Base-by-base conservation (phyloP, 352 stramenopile species). In the Nothophytophthora sp. region DNA sequence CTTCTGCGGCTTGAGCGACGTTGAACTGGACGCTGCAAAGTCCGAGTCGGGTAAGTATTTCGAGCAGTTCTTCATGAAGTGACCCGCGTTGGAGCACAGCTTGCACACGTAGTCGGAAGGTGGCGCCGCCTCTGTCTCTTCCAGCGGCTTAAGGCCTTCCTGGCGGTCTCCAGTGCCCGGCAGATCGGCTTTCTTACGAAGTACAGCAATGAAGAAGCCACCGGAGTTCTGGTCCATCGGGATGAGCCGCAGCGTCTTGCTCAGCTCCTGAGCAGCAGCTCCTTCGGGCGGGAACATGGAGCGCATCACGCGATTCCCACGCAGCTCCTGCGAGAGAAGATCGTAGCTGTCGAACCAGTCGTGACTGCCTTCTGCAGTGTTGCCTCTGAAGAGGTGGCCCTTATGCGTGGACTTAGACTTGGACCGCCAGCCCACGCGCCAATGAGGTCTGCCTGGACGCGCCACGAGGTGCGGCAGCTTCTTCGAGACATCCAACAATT, bases 171-270 rank as follows among this genome's bases (percentile, higher is more conserved):
- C 42, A 34, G 44, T 24, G 9, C 76, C 75, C 2, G 84, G 84
- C 23, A 92, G 54, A 37, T 92, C 60, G 3, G 50, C 50, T 27
- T 68, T 54, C 49, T 98, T 98, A 30, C 77, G 65, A 20, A 99
- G 79, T 25, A 99, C 81, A n/a, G 92, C 90, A 33, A 99, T 86
- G 67, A 99, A 99, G 66, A 99, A 99, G 4, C 97, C 98, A 29
- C 97, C 97, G 5, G 96, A 98, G 67, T 99, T 96, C 52, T 99
- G 88, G 63, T 99, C 96, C 28, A 98, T 98, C 1, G 98, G 98
- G 34, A 99, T 82, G 19, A 99, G 75, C 10, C 97, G 88, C 60
- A 97, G 73, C 36, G 96, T 98, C 46, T 90, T 82, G 45, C 96
- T 63, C 16, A 99, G 65, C 27, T 92, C 52, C 13, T 70, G 8